Percentiles rank a stretch among this genome's conserved stretches.
Conservation (phyloP, 2,329 filamentous ascomycete species). For the Periglandula ipomoeae region DNA sequence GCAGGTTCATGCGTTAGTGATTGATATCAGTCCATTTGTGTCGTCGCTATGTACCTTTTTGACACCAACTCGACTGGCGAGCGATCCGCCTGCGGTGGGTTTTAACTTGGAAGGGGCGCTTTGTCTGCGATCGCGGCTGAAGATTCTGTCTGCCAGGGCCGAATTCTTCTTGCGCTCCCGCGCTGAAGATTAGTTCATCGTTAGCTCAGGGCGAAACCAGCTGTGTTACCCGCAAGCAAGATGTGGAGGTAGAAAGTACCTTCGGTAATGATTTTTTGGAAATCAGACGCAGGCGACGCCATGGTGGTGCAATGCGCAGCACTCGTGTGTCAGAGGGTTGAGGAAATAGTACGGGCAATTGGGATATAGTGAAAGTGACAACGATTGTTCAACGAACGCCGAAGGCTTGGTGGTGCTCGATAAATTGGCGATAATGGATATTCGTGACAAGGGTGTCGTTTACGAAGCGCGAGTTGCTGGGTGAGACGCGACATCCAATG, state of each 20-base stretch:
- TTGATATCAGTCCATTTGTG: neutral
- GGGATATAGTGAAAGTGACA: neutral
- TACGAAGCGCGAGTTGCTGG: neutral
- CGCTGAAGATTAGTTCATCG: constrained; percentile 25
- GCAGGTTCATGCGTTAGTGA: neutral
- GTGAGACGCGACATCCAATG: constrained; percentile 6
- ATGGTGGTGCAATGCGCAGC: constrained; percentile 20
- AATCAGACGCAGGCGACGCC: constrained; percentile 37
- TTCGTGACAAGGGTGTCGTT: too few relatives aligned
- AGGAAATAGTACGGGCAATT: neutral
- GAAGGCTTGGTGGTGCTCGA: neutral
- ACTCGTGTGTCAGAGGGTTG: neutral
- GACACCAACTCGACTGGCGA: constrained; percentile 65
- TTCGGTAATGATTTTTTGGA: constrained; percentile 46
- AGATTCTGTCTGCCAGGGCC: constrained; percentile 62
- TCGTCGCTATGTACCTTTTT: constrained; percentile 48
- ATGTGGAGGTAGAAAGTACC: constrained; percentile 25
- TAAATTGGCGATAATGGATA: neutral
- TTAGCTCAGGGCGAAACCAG: constrained; percentile 1
- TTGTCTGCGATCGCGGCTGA: constrained; percentile 50
- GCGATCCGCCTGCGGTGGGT: constrained; percentile 39
- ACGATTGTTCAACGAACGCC: neutral
- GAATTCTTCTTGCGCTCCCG: constrained; percentile 65
- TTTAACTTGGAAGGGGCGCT: constrained; percentile 45
- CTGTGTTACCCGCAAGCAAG: neutral